These are phyloP conservation scores for Solanum bulbocastanum DNA, from an alignment of 257 asterid genomes.

Conservation along the genomic window DNA sequence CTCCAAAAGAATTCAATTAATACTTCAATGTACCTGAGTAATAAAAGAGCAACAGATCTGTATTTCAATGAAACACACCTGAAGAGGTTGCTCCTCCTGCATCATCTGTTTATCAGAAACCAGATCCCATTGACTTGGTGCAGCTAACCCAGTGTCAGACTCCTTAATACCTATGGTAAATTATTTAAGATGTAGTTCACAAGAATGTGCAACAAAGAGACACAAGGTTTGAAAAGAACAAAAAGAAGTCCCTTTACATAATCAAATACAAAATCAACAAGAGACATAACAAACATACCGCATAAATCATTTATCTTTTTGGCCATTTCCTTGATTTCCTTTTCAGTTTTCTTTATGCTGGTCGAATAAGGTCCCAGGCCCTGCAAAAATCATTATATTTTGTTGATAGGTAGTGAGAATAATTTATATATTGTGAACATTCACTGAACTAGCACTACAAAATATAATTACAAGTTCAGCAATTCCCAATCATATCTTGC, in stretches of 20 bases:
- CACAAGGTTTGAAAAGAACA: neutral
- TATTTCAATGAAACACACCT: slow-evolving; percentile 25
- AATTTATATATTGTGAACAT: neutral
- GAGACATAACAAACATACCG: slow-evolving; percentile 33
- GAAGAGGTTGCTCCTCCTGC: slow-evolving; percentile 98
- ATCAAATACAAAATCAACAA: neutral
- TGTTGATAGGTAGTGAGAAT: neutral
- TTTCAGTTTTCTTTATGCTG: slow-evolving; percentile 77
- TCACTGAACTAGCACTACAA: neutral
- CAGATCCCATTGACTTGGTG: slow-evolving; percentile 99
- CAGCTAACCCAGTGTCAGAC: slow-evolving; percentile 96
- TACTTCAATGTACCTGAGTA: neutral
- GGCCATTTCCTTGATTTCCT: slow-evolving; percentile 88
- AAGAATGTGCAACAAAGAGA: neutral
- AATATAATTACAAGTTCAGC: neutral
- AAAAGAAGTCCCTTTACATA: neutral
- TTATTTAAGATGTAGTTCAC: neutral
- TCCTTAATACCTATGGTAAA: slow-evolving; percentile 67
- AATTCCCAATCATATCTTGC: neutral
- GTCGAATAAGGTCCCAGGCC: slow-evolving; percentile 84
- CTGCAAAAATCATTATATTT: slow-evolving; percentile 23
- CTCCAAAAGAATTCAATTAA: neutral
- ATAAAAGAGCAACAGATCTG: neutral
- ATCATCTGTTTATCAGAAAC: slow-evolving; percentile 98
- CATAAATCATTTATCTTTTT: slow-evolving; percentile 85